Percentiles rank a stretch among this genome's conserved stretches.
phyloP scores from a whole-genome alignment of 2,329 filamentous ascomycete species.

The Xylaria polymorpha region DNA sequence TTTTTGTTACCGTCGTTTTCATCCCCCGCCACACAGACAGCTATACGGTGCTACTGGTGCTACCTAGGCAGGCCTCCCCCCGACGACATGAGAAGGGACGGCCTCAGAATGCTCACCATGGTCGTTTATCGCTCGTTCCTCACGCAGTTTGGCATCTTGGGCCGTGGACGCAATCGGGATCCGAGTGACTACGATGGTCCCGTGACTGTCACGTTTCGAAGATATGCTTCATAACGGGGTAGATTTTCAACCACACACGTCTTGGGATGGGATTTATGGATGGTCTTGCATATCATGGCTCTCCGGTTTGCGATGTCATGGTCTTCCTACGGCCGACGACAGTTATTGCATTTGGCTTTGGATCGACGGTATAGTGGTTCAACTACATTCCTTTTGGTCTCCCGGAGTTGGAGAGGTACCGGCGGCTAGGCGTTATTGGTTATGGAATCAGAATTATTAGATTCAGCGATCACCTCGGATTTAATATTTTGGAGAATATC shows the following conservation, averaged over 20 bases:
- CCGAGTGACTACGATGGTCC: too few relatives aligned
- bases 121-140: neutral
- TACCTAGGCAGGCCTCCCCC: neutral
- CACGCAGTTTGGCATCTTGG: too few relatives aligned
- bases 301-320: neutral
- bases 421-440: neutral
- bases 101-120: neutral
- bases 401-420: too few relatives aligned
- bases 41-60: constrained; percentile 12
- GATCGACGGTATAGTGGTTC: too few relatives aligned
- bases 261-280: neutral
- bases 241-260: constrained; percentile 5
- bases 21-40: constrained; percentile 1
- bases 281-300: neutral
- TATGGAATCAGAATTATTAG: neutral
- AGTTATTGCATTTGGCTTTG: neutral
- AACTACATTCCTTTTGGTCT: too few relatives aligned
- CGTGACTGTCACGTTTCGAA: too few relatives aligned
- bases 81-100: neutral
- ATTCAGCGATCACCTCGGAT: neutral
- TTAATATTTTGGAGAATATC: neutral
- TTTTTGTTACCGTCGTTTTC: neutral
- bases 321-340: neutral
- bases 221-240: too few relatives aligned
- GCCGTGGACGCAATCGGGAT: too few relatives aligned